Conservation (phyloP, 164 flowering plant species). For the Paratinospora sagittata region DNA sequence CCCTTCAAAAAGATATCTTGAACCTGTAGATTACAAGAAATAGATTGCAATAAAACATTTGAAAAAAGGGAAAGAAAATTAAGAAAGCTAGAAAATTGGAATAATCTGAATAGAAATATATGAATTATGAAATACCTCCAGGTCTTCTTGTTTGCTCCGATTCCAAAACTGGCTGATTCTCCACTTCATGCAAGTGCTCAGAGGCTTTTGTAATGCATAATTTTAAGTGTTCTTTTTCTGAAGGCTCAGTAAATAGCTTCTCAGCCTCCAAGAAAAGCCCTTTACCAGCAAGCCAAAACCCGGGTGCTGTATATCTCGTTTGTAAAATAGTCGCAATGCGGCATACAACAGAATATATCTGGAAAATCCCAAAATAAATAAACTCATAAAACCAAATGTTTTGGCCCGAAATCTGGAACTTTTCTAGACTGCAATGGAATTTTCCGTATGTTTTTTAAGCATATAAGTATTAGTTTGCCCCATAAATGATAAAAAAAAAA, state of each 20-base stretch:
- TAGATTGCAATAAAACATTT: background rate
- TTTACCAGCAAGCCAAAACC: conserved; percentile 68
- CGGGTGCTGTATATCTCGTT: conserved; percentile 67
- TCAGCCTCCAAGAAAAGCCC: conserved; percentile 59
- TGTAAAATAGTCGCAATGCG: conserved; percentile 71
- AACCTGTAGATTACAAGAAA: conserved; percentile 8
- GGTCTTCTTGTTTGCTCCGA: conserved; percentile 16
- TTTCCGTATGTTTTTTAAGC: background rate
- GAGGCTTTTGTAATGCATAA: conserved; percentile 54
- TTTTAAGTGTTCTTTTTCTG: conserved; percentile 58
- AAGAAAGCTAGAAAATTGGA: background rate
- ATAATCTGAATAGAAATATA: background rate
- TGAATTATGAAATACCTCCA: conserved; percentile 28
- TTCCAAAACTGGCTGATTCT: conserved; percentile 29
- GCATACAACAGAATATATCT: conserved; percentile 71
- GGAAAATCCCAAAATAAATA: conserved; percentile 16
- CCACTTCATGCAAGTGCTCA: conserved; percentile 46
- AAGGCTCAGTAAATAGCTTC: conserved; percentile 31
- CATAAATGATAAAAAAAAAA: background rate
- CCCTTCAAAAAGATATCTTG: conserved; percentile 89
- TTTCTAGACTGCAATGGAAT: background rate
- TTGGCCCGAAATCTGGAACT: background rate
- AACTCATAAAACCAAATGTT: background rate
- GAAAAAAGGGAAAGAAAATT: background rate
- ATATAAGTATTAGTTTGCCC: background rate